phyloP scores from a whole-genome alignment of 2,329 filamentous ascomycete genomes.

The Berkeleyomyces rouxiae region DNA sequence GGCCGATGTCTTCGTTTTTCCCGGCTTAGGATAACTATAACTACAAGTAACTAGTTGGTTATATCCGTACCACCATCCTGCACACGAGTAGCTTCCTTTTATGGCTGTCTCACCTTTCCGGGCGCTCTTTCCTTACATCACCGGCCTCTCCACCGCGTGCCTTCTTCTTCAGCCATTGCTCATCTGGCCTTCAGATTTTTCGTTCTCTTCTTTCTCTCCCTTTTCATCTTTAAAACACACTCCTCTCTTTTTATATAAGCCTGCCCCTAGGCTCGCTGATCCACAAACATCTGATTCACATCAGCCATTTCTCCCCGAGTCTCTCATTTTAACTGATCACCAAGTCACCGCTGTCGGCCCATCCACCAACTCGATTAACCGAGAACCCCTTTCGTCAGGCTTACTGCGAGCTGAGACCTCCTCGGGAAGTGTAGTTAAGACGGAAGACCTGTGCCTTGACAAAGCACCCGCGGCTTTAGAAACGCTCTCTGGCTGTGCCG shows the following conservation, averaged over 20 bases:
- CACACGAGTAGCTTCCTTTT: neutral
- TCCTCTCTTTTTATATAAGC: neutral
- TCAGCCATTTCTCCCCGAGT: neutral
- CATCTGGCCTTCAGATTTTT: neutral
- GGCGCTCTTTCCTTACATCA: neutral
- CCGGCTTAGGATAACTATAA: neutral
- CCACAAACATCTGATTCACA: neutral
- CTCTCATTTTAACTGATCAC: neutral
- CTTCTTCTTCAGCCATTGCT: neutral
- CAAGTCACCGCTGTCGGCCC: neutral
- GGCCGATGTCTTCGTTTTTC: neutral
- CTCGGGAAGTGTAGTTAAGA: no score
- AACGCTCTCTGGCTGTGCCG: neutral
- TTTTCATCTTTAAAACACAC: neutral
- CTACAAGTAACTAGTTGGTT: neutral
- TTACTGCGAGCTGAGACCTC: neutral
- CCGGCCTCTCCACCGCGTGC: neutral
- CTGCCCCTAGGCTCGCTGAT: neutral
- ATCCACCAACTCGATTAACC: neutral
- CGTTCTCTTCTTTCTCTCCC: neutral
- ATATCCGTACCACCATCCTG: neutral
- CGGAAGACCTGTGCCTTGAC: neutral
- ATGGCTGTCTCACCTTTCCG: neutral
- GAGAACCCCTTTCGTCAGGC: neutral
- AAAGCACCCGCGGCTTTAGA: neutral